Base-by-base conservation (phyloP, 2,329 filamentous ascomycete genomes). In the Calonectria henricotiae region DNA sequence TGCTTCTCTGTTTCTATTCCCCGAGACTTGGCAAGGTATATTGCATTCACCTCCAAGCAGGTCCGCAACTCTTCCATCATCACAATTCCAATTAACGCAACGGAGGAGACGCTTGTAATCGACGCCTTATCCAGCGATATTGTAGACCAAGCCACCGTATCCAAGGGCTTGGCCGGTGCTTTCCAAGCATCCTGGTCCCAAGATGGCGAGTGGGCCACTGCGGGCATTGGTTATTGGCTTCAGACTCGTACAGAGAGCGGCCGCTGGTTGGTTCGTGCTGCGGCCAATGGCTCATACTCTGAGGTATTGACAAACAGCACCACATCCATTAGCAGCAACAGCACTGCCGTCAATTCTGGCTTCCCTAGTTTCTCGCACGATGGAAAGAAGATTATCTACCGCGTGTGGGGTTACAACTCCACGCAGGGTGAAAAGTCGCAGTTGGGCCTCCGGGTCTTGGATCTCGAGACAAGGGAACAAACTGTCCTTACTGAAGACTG, bases 281-380 rank as follows among this genome's bases (percentile, higher is more conserved):
- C 51, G 2, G 23, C 51, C 12, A 58, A 58, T n/a, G 51, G 51
- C 20, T 39, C 51, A 5, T 58, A 58, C 32, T 25, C 51, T 17
- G 51, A 58, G 20, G 35, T 58, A n/a, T 23, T 58, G 32, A 58
- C 51, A 13, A 39, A 58, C 12, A 39, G 51, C 51, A 58, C 20
- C 12, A 7, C 32, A 13, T 17, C 32, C 6, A 35, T 58, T 32
- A 39, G 51, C 30, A 39, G 32, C 32, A 58, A 58, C 51, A 58
- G 51, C 20, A 58, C 51, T 17, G 11, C 15, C 12, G 51, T 58
- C 32, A 58, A 58, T 20, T 58, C 32, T 8, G 51, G 51, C 6
- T 58, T 58, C 6, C 51, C 51, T 6, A 58, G 51, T 8, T 39
- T 58, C 11, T 58, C 51, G 5, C 51, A 27, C 20, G 51, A 58